Conservation (phyloP, 73 alveolate species). For the Paramecium bursaria region DNA sequence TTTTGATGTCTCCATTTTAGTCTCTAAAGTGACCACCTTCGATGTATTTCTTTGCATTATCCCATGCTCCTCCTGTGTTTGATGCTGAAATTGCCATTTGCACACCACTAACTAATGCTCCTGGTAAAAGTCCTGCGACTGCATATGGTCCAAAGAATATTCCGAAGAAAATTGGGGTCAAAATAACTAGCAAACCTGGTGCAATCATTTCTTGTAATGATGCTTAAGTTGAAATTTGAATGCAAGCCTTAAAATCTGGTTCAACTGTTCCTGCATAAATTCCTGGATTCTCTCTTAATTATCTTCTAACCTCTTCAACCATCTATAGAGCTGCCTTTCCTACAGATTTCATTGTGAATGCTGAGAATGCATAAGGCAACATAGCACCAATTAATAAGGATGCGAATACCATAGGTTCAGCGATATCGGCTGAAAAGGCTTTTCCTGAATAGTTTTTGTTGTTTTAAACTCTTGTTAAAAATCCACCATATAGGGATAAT, state of each 20-base stretch:
- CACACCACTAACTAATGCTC: conserved; percentile 92
- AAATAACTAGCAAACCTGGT: conserved; percentile 89
- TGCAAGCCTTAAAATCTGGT: conserved; percentile 90
- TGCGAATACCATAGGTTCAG: conserved; percentile 74
- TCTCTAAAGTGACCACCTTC: conserved; percentile 73
- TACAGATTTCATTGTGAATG: conserved; percentile 96
- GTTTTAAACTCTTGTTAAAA: conserved; percentile 53
- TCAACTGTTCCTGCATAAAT: conserved; percentile 73
- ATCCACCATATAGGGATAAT: conserved; percentile 96
- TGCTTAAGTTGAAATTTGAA: conserved; percentile 86
- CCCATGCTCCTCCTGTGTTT: conserved; percentile 93
- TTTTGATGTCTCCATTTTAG: conserved; percentile 69
- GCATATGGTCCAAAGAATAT: conserved; percentile 89
- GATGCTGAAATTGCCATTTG: conserved; percentile 87
- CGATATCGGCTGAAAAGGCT: conserved; percentile 15
- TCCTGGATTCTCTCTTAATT: conserved; percentile 77
- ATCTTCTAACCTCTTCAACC: conserved; percentile 92
- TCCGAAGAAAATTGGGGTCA: conserved; percentile 87
- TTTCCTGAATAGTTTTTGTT: background rate
- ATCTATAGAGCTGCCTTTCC: conserved; percentile 95
- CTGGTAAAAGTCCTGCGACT: conserved; percentile 91
- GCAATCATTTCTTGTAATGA: conserved; percentile 86
- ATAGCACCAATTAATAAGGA: conserved; percentile 92
- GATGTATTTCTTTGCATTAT: conserved; percentile 90
- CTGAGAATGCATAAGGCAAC: conserved; percentile 94